Base-by-base conservation (phyloP, 2,329 filamentous ascomycete species). In the Neonectria faginata region DNA sequence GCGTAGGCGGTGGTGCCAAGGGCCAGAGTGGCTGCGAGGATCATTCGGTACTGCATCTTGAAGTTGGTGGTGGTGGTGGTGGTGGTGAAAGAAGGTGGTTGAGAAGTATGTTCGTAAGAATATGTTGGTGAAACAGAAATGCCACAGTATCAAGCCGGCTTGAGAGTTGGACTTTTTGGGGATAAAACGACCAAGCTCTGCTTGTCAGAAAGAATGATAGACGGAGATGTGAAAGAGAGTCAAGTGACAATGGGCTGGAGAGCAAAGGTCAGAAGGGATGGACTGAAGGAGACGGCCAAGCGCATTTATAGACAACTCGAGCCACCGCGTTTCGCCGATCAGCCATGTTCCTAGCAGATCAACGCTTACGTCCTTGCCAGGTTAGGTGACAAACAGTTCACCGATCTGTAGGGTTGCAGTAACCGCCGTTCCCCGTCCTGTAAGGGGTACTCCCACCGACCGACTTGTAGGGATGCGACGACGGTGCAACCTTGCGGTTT, bases 41-140 rank as follows among this genome's bases (percentile, higher is more conserved):
- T 71, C 65, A 74, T 67, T 63, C 66, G 70, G 70, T 74, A 74
- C 59, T 74, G 72, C 72, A 74, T 74, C 22, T 73, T 73, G 51
- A 45, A 25, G 33, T 14, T 50, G 31, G 31, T 36, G 20, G 22
- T 18, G 14, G 33, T n/a, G 44, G 33, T 57, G 1, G 3, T 18
- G 6, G 39, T 25, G 36, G 36, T 22, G n/a, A n/a, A 48, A 42
- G 16, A 54, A n/a, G 39, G n/a, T 45, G 55, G 29, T 25, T 25
- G 25, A 25, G 25, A 25, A 25, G 6, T 25, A 25, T 25, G 25
- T 25, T 25, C 25, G 25, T 20, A 48, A 36, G 62, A 25, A 33
- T 33, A 22, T 18, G 14, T 16, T 27, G 12, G 57, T 59, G 14
- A 50, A 58, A 64, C 29, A 60, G 36, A 56, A 55, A 45, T 41